These are phyloP conservation scores for Ogataea hybrid DNA, from an alignment of 1,139 yeast genomes.

Conservation along the genomic window DNA sequence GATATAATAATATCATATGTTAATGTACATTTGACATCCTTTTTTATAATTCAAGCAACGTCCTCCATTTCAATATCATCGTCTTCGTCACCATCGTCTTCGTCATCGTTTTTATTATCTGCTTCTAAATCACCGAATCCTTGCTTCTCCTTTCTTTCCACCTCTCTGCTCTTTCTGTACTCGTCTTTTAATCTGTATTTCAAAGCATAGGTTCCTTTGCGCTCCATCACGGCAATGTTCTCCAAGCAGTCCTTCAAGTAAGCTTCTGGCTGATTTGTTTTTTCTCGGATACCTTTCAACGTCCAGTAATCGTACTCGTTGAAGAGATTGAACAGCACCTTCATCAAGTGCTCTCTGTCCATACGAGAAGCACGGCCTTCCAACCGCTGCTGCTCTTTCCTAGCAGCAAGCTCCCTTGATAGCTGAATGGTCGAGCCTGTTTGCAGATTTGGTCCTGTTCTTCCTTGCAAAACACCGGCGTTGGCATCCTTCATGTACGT, in stretches of 20 bases:
- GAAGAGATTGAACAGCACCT: constrained; percentile 80
- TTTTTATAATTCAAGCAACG: constrained; percentile 21
- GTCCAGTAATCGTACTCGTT: constrained; percentile 98
- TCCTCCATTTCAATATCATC: constrained; percentile 36
- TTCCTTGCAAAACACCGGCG: constrained; percentile 82
- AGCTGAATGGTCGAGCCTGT: constrained; percentile 65
- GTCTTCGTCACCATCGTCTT: constrained; percentile 21
- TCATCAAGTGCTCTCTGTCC: constrained; percentile 91
- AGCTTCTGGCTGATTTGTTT: constrained; percentile 94
- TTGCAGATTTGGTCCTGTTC: constrained; percentile 77
- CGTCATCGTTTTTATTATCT: constrained; percentile 38
- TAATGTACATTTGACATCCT: neutral
- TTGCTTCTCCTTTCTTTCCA: constrained; percentile 62
- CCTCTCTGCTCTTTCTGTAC: constrained; percentile 77
- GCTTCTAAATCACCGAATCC: constrained; percentile 51
- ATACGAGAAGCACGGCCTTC: constrained; percentile 93
- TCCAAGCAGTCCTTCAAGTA: constrained; percentile 90
- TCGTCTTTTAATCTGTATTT: constrained; percentile 90
- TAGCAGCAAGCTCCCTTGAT: constrained; percentile 45
- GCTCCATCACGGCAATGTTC: constrained; percentile 82
- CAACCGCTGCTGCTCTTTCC: constrained; percentile 39
- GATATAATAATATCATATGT: neutral
- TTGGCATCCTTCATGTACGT: constrained; percentile 46
- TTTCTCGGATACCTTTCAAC: constrained; percentile 87
- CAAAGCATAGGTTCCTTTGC: constrained; percentile 94